phyloP scores from a whole-genome alignment of 495 filamentous ascomycete genomes.

The Hamigera avellanea region DNA sequence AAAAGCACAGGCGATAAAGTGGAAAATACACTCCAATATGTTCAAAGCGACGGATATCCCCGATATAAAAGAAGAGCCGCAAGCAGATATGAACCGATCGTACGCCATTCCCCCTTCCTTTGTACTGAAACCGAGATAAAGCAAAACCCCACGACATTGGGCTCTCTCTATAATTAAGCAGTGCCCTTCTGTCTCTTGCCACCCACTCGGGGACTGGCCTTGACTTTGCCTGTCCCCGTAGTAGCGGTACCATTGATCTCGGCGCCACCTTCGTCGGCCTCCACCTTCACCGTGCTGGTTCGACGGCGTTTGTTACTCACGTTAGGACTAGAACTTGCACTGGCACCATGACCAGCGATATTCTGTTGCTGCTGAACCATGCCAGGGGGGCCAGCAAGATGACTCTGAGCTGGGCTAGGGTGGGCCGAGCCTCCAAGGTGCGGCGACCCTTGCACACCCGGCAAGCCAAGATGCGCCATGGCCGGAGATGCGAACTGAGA shows the following conservation, averaged over 20 bases:
- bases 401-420: conserved; percentile 33
- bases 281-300: conserved; percentile 65
- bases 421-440: conserved; percentile 35
- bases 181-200: conserved; percentile 45
- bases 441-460: conserved; percentile 30
- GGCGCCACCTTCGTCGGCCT: conserved; percentile 47
- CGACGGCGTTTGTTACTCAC: conserved; percentile 67
- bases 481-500: conserved; percentile 42
- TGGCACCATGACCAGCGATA: conserved; percentile 53
- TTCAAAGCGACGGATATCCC: conserved; percentile 12
- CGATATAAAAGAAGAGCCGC: conserved; percentile 6
- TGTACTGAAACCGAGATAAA: conserved; percentile 11
- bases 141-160: conserved; percentile 1
- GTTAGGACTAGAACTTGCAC: conserved; percentile 77
- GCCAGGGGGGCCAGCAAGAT: conserved; percentile 31
- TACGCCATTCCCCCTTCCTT: conserved; percentile 26
- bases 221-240: conserved; percentile 36
- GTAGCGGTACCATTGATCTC: conserved; percentile 38
- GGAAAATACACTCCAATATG: conserved; percentile 12
- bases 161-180: conserved; percentile 13
- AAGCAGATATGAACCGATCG: conserved; percentile 18
- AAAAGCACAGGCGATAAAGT: conserved; percentile 8
- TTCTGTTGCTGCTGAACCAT: conserved; percentile 67
- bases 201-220: conserved; percentile 42
- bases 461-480: conserved; percentile 36